Percentiles rank a stretch among this genome's conserved stretches.
phyloP scores from a whole-genome alignment of 192 early-diverging fungal genomes.

The Phycomyces blakesleeanus region DNA sequence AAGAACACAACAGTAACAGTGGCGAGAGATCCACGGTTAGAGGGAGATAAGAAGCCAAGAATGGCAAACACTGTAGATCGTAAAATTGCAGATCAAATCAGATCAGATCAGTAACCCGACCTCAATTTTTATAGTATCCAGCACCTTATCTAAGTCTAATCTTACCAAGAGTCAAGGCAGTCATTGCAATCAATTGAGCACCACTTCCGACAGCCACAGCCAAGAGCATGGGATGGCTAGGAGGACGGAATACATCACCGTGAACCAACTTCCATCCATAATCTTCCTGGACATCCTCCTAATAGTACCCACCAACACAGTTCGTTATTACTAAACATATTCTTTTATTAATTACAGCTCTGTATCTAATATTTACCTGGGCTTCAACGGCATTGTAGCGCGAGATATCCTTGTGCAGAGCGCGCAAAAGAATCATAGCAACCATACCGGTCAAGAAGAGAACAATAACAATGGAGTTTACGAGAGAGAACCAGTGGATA shows the following conservation, averaged over 20 bases:
- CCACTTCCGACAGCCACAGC: constrained; percentile 85
- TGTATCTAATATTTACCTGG: constrained; percentile 27
- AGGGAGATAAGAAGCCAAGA: constrained; percentile 91
- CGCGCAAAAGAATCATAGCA: constrained; percentile 81
- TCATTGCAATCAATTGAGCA: constrained; percentile 72
- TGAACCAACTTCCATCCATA: constrained; percentile 98
- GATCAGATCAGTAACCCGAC: too few relatives aligned
- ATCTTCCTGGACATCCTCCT: constrained; percentile 83
- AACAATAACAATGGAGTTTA: constrained; percentile 93
- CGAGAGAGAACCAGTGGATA: constrained; percentile 94
- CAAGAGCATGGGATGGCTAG: constrained; percentile 67
- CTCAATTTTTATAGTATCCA: too few relatives aligned
- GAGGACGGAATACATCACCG: constrained; percentile 95
- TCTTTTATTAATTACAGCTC: neutral
- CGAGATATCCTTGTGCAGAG: constrained; percentile 88
- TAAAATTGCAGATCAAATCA: too few relatives aligned
- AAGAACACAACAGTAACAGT: constrained; percentile 93
- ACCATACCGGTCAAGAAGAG: constrained; percentile 90
- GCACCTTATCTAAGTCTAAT: too few relatives aligned
- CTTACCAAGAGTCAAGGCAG: constrained; percentile 56
- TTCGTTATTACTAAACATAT: neutral
- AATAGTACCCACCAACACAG: constrained; percentile 5
- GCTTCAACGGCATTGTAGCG: constrained; percentile 77
- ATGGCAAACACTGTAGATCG: constrained; percentile 73
- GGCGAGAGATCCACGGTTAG: constrained; percentile 86